Base-by-base conservation (phyloP, 345 rosid genomes). In the Corymbia maculata region DNA sequence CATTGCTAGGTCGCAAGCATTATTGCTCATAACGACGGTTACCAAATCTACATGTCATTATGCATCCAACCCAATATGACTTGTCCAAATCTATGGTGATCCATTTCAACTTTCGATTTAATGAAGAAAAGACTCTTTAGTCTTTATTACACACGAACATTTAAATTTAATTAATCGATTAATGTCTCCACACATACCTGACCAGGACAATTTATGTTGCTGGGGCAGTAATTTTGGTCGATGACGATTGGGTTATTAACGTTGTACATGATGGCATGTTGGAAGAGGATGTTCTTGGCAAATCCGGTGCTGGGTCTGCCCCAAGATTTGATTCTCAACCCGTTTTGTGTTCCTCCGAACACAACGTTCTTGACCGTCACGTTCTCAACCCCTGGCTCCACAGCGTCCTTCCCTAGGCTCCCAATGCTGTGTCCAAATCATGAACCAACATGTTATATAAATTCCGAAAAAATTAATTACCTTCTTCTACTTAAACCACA, bases 261-360 rank as follows among this genome's bases (percentile, higher is more conserved):
- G 53, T 91, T 59, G 16, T 17, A 92, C 96, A 95, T 95, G 26
- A 55, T 55, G 47, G 90, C 90, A 86, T 95, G 88, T 90, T 94
- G 94, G 89, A 96, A 95, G 22, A 90, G 85, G 44, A 96, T 92
- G 92, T 93, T 92, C 85, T 88, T 93, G 3, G 92, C 97, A 57
- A 92, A 96, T 9, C 96, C 93, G 30, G 32, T 90, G 88, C 96
- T 96, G 6, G 92, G 87, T 89, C 93, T 94, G 0, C 90, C 96
- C 98, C 99, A 95, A 19, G 97, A 90, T 88, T 96, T 96, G 52
- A 96, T 96, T 87, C 99, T 90, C 36, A 94, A 90, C 44, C 98
- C 97, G 52, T 95, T 94, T 17, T 88, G n/a, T 2, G 98, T 94
- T 9, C 90, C 92, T 14, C 51, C 89, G 70, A 95, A 91, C 57